phyloP scores from a whole-genome alignment of 805 yeast genomes.

The Tetrapisispora phaffii region DNA sequence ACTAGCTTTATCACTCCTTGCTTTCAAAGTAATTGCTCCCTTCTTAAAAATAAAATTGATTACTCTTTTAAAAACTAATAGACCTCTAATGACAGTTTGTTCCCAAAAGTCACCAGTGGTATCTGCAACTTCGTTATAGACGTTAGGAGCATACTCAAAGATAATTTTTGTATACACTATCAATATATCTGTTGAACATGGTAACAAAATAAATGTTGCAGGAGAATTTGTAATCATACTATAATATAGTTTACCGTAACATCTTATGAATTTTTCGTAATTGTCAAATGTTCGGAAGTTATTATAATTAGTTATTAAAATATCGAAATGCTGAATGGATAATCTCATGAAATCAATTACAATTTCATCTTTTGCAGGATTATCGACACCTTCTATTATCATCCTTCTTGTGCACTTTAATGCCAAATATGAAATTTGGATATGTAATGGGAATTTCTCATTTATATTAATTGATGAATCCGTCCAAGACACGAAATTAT shows the following conservation, averaged over 20 bases:
- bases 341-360: conserved; percentile 52
- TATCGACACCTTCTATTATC: conserved; percentile 65
- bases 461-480: conserved; percentile 26
- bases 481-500: conserved; percentile 57
- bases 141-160: conserved; percentile 51
- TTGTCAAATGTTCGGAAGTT: conserved; percentile 31
- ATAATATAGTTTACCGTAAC: conserved; percentile 66
- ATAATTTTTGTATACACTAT: conserved; percentile 50
- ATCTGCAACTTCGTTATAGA: conserved; percentile 45
- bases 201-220: conserved; percentile 59
- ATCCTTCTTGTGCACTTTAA: conserved; percentile 67
- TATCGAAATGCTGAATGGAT: conserved; percentile 50
- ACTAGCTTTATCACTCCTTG: conserved; percentile 56
- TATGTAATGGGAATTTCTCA: conserved; percentile 18
- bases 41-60: conserved; percentile 52
- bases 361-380: conserved; percentile 47
- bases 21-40: conserved; percentile 57
- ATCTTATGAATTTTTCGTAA: conserved; percentile 61
- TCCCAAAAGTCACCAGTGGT: conserved; percentile 65
- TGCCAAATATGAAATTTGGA: conserved; percentile 71
- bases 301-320: conserved; percentile 45
- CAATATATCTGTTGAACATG: conserved; percentile 52
- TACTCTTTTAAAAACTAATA: conserved; percentile 54
- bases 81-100: conserved; percentile 53
- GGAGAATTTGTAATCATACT: conserved; percentile 52